Evolutionary conservation across 129 eudicot species (phyloP), one percentile per base, ranked within the genome.

Genomic region (Flaveria trinervia): DNA sequence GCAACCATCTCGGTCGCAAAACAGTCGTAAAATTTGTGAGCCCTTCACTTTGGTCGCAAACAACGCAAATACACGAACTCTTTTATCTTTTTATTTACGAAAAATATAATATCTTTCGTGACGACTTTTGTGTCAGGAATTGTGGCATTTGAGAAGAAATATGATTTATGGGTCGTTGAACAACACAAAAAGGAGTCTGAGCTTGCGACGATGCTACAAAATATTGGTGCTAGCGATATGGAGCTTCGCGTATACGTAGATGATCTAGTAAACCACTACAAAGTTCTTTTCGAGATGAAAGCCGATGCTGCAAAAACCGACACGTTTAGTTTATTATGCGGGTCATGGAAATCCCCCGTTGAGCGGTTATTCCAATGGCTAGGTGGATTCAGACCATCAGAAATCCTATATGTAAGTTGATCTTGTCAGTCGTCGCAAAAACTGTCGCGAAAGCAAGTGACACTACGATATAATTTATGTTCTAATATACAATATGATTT

Each of bases 351-450:
- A 78, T 78, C 98, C 44, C 84, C 98, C 0, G 87, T 90, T 26
- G 98, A 93, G 82, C 85, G 88, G 44, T 78, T 93, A 56, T 90
- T 93, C 82, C 88, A 84, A 14, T 93, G 98, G 98, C 80, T 93
- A 28, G 98, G 98, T 17, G 98, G 98, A 55, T 93, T 93, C 52
- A 82, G 86, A 2, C 95, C 98, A 2, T 93, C 98, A 5, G 89
- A 93, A 70, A 81, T 93, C 62, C 78, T 93, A 43, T 84, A 87
- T 39, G 98, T 86, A 82, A 85, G 65, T 54, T 73, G 18, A 3
- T 15, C 55, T 39, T 11, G 15, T 30, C 14, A 12, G 12, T 51
- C 39, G 46, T 59, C 26, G 2, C 59, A 12, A 66, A 66, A 66
- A 51, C 41, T 28, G 30, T 68, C 33, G 22, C 22, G 64, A 75